These are phyloP conservation scores for Marasmius tenuissimus DNA, from an alignment of 1,284 basidiomycete species.

Conservation along the genomic window DNA sequence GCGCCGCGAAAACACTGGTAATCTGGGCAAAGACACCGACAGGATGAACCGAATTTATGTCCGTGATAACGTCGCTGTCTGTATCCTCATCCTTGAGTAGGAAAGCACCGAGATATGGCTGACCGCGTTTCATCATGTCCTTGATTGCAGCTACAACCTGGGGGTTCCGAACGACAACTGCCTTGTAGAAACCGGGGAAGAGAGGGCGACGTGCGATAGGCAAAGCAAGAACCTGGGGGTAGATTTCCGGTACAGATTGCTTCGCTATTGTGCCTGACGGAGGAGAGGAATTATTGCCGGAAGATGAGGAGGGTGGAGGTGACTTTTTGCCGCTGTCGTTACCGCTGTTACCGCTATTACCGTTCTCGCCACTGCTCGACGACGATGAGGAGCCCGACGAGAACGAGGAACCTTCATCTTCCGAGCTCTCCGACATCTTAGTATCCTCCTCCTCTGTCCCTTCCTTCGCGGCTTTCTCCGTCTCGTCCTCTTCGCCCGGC, in stretches of 20 bases:
- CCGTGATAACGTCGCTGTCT: conserved; percentile 92
- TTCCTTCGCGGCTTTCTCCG: conserved; percentile 6
- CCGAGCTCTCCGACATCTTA: not conserved
- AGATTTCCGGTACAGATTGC: conserved; percentile 82
- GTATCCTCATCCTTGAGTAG: conserved; percentile 93
- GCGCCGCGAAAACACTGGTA: conserved; percentile 88
- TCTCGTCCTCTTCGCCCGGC: conserved; percentile 3
- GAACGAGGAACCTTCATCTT: conserved; percentile 6
- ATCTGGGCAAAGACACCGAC: conserved; percentile 99
- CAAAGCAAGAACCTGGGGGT: conserved; percentile 93
- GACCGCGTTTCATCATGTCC: conserved; percentile 95
- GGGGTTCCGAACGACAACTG: conserved; percentile 89
- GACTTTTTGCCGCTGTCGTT: not conserved
- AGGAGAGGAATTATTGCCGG: conserved; percentile 35
- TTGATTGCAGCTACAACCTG: conserved; percentile 93
- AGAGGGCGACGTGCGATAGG: conserved; percentile 95
- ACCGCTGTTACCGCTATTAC: conserved; percentile 8
- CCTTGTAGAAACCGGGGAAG: conserved; percentile 98
- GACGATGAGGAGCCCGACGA: conserved; percentile 8
- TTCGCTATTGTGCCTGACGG: conserved; percentile 65
- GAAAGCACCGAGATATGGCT: conserved; percentile 98
- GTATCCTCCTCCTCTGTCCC: conserved; percentile 1
- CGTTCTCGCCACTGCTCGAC: conserved; percentile 8
- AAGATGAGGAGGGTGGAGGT: conserved; percentile 29
- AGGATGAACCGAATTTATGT: conserved; percentile 85